phyloP scores from a whole-genome alignment of 805 yeast genomes.

The Babjeviella inositovora region DNA sequence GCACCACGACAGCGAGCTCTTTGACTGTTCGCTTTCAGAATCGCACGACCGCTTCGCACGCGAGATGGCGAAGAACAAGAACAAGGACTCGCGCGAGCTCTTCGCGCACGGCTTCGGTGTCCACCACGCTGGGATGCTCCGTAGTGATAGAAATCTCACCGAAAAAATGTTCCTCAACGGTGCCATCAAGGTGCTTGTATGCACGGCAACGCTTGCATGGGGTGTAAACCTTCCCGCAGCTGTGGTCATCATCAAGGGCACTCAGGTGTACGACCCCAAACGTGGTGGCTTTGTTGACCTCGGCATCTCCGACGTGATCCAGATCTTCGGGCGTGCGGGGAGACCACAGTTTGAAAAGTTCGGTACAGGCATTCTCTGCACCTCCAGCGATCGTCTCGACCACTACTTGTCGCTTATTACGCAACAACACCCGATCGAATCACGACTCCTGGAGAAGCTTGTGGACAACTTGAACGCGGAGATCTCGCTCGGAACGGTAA shows the following conservation, averaged over 20 bases:
- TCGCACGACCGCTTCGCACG: constrained; percentile 26
- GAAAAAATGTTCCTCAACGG: constrained; percentile 82
- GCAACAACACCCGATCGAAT: constrained; percentile 94
- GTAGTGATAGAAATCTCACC: constrained; percentile 78
- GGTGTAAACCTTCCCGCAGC: constrained; percentile 99
- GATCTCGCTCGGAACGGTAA: constrained; percentile 87
- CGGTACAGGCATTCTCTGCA: constrained; percentile 87
- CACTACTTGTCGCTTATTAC: constrained; percentile 81
- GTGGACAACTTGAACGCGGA: constrained; percentile 95
- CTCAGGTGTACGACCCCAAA: constrained; percentile 88
- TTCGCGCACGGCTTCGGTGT: constrained; percentile 76
- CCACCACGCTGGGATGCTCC: constrained; percentile 95
- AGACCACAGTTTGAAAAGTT: constrained; percentile 88
- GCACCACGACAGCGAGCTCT: constrained; percentile 34
- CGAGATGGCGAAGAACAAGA: constrained; percentile 60
- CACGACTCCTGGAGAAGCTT: constrained; percentile 57
- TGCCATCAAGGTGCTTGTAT: constrained; percentile 75
- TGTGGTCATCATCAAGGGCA: constrained; percentile 90
- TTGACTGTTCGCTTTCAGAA: constrained; percentile 43
- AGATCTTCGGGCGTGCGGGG: constrained; percentile 98
- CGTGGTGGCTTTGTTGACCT: constrained; percentile 89
- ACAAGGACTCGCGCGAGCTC: constrained; percentile 67
- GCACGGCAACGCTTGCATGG: constrained; percentile 98
- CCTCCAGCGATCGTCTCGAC: constrained; percentile 66
- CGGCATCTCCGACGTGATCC: constrained; percentile 93